Conservation (phyloP, 2,329 filamentous ascomycete species). For the Colletotrichum sp. region DNA sequence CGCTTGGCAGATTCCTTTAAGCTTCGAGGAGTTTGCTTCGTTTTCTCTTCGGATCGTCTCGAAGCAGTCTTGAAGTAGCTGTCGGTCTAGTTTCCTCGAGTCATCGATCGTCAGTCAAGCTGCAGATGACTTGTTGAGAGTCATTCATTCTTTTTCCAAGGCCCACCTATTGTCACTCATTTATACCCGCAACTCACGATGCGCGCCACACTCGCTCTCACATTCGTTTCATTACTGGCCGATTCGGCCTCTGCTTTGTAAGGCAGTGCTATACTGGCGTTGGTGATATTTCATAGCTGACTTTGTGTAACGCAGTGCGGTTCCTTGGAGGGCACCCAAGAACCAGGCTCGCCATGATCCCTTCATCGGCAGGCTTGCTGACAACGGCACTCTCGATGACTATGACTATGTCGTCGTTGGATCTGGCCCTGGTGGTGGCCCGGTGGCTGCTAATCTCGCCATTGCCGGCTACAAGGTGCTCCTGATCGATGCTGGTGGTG, state of each 20-base stretch:
- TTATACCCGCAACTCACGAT: neutral
- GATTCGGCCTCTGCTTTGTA: neutral
- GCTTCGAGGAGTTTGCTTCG: neutral
- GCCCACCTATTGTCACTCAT: constrained; percentile 4
- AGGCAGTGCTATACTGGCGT: neutral
- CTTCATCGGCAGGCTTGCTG: neutral
- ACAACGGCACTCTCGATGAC: neutral
- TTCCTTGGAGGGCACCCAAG: neutral
- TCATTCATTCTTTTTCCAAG: neutral
- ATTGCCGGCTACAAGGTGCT: constrained; percentile 60
- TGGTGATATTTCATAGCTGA: neutral
- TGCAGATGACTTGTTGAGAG: neutral
- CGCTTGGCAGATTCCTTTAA: neutral
- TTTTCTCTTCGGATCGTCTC: neutral
- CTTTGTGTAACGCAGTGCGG: neutral
- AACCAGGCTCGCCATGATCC: neutral
- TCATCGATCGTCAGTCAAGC: neutral
- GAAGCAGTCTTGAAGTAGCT: neutral
- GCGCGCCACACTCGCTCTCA: neutral
- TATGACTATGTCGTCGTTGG: constrained; percentile 67
- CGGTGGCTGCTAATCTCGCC: constrained; percentile 59
- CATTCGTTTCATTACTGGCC: neutral
- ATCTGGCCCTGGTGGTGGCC: constrained; percentile 59
- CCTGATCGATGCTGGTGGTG: constrained; percentile 62
- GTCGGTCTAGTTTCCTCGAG: neutral